Percentiles rank a stretch among this genome's conserved stretches.
Evolutionary conservation across 805 yeast genomes (phyloP).

Genomic region (Ogataea ganodermae): DNA sequence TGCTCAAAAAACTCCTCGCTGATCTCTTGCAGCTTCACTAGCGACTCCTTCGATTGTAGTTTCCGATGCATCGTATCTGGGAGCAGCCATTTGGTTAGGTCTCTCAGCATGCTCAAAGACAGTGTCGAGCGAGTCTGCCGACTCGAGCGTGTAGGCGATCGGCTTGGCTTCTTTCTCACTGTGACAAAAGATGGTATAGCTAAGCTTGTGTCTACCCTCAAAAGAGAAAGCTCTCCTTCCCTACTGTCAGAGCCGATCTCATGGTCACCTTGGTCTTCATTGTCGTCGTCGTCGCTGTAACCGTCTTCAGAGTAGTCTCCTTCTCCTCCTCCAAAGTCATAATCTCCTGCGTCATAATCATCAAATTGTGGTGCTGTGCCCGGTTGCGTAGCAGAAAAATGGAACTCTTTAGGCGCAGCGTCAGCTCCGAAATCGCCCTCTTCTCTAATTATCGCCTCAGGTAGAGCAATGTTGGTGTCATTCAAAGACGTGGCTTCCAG

Average conservation of each 20-base stretch:
- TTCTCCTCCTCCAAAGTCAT: slow-evolving; percentile 12
- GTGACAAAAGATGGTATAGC: slow-evolving; percentile 21
- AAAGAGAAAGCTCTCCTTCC: slow-evolving; percentile 24
- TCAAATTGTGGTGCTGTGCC: slow-evolving; percentile 10
- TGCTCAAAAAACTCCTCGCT: slow-evolving; percentile 39
- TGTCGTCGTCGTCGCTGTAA: slow-evolving; percentile 18
- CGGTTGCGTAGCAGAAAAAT: slow-evolving; percentile 8
- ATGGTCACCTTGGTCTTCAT: slow-evolving; percentile 10
- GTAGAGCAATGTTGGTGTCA: slow-evolving; percentile 37
- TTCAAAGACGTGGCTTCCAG: slow-evolving; percentile 26
- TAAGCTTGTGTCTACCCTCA: slow-evolving; percentile 6
- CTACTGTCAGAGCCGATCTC: background rate
- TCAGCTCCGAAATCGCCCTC: slow-evolving; percentile 31
- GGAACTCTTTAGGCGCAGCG: slow-evolving; percentile 16
- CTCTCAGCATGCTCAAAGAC: slow-evolving; percentile 16
- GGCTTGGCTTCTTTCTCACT: slow-evolving; percentile 12
- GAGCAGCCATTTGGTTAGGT: slow-evolving; percentile 18
- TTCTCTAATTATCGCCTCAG: slow-evolving; percentile 36
- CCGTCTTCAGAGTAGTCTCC: slow-evolving; percentile 13
- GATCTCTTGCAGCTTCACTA: slow-evolving; percentile 33
- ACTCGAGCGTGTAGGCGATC: slow-evolving; percentile 1
- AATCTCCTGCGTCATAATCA: slow-evolving; percentile 8
- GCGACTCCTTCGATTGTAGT: slow-evolving; percentile 25
- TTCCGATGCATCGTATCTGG: slow-evolving; percentile 21
- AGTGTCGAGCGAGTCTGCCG: slow-evolving; percentile 10